Conservation (phyloP, 495 filamentous ascomycete species). For the Bacidia rubella region DNA sequence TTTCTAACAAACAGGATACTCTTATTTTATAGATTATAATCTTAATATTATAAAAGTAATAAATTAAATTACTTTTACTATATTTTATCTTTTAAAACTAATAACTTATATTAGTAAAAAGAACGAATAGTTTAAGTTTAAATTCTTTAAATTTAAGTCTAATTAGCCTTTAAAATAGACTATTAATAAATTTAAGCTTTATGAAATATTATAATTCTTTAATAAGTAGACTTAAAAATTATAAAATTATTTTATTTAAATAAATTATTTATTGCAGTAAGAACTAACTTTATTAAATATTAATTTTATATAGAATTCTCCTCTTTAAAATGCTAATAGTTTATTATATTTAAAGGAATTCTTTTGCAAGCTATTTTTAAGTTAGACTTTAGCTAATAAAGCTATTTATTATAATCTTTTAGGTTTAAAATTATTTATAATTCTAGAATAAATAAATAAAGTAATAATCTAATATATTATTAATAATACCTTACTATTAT, state of each 20-base stretch:
- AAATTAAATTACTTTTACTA: neutral
- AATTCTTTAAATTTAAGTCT: neutral
- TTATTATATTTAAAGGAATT: neutral
- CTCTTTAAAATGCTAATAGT: neutral
- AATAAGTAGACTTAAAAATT: neutral
- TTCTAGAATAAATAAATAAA: neutral
- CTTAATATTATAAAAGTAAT: neutral
- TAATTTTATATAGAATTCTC: neutral
- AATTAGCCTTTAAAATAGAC: neutral
- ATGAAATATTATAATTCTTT: neutral
- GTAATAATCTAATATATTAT: neutral
- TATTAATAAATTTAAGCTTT: neutral
- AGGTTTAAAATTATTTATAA: neutral
- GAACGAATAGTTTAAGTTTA: neutral
- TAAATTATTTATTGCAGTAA: neutral
- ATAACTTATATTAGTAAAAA: constrained; percentile 2
- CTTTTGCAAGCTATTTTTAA: neutral
- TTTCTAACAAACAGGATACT: neutral
- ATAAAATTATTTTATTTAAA: neutral
- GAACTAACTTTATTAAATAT: neutral
- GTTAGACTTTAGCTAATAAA: neutral
- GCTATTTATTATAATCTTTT: neutral
- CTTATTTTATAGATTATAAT: neutral
- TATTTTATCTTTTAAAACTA: neutral
- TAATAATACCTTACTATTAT: neutral